Percentiles rank a stretch among this genome's conserved stretches.
These are phyloP conservation scores for Salix suchowensis DNA, from an alignment of 345 rosid species.

Conservation along the genomic window DNA sequence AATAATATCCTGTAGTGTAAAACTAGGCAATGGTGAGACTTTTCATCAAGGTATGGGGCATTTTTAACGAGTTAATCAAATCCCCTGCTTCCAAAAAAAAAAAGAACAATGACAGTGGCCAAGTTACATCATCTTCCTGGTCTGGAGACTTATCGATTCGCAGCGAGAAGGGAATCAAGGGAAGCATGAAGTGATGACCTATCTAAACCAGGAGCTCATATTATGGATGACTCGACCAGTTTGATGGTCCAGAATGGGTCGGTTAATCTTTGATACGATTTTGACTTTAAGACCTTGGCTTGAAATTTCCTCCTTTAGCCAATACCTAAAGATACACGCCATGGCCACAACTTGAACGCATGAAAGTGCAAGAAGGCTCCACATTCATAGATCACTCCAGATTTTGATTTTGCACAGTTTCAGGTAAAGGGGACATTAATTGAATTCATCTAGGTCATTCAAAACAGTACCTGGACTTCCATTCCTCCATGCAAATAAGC, in stretches of 20 bases:
- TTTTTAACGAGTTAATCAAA: not conserved
- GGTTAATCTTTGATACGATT: not conserved
- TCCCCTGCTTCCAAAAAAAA: not conserved
- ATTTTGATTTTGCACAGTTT: not conserved
- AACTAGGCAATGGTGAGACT: not conserved
- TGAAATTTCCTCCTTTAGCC: not conserved
- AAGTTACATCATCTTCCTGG: not conserved
- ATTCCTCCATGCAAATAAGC: slow-evolving; percentile 70
- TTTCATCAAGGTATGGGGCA: not conserved
- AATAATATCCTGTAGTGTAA: not conserved
- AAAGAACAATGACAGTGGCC: not conserved
- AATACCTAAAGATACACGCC: not conserved
- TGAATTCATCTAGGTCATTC: not conserved
- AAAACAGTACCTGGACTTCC: slow-evolving; percentile 55
- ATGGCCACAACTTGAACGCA: not conserved
- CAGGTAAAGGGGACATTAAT: not conserved
- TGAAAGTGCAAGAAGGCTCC: not conserved
- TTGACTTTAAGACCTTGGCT: not conserved
- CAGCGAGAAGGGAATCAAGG: not conserved
- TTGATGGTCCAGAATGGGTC: not conserved
- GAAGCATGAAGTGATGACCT: not conserved
- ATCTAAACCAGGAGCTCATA: not conserved
- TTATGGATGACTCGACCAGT: not conserved
- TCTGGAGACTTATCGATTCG: not conserved
- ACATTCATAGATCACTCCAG: not conserved